A percentile compares a stretch with the other conserved stretches of the same genome.
Conservation (phyloP, 225 moss, liverwort and hornwort genomes). For the Polytrichum formosum region DNA sequence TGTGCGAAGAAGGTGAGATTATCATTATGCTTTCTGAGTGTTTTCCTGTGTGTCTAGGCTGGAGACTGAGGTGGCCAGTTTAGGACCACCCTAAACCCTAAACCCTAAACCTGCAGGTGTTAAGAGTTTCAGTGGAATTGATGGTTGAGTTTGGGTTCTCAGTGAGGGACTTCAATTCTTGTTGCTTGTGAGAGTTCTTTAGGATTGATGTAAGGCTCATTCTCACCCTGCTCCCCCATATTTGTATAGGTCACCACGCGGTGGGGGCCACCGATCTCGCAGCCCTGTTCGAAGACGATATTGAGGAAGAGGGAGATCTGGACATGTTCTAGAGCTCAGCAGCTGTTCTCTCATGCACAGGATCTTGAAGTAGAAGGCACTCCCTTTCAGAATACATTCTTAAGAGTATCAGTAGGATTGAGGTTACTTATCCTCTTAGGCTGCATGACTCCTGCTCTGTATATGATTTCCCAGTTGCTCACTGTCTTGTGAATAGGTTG, state of each 20-base stretch:
- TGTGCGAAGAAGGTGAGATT: slow-evolving; percentile 67
- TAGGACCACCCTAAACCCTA: too few species aligned
- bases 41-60: too few species aligned
- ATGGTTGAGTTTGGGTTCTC: too few species aligned
- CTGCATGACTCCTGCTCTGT: slow-evolving; percentile 4
- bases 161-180: not conserved
- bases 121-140: too few species aligned
- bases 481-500: not conserved
- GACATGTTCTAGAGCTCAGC: not conserved
- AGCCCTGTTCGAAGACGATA: slow-evolving; percentile 77
- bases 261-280: slow-evolving; percentile 88
- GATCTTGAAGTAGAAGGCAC: not conserved
- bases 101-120: too few species aligned
- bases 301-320: slow-evolving; percentile 16
- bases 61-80: too few species aligned
- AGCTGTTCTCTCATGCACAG: not conserved
- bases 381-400: not conserved
- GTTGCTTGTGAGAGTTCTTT: not conserved
- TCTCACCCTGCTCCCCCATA: not conserved
- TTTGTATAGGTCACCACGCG: slow-evolving; percentile 78
- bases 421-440: not conserved
- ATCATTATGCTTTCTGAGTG: not conserved
- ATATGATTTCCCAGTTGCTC: slow-evolving; percentile 3
- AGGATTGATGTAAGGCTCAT: slow-evolving; percentile 7
- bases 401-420: not conserved